Evolutionary conservation across 2,329 filamentous ascomycete species (phyloP), one percentile per base, ranked within the genome.

Genomic region (Xylariomycetidae sp.): DNA sequence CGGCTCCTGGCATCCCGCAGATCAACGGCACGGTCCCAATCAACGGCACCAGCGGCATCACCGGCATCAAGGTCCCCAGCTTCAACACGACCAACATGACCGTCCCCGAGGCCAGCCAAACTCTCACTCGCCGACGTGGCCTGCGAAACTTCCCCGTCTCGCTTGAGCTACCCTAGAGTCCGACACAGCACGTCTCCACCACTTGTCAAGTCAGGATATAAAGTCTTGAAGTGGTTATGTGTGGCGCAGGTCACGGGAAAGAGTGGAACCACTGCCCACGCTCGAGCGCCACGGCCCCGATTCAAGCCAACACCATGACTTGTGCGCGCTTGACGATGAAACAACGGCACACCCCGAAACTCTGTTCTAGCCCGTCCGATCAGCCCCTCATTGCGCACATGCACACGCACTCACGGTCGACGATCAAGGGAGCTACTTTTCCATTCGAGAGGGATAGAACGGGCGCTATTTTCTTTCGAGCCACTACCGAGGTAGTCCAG

Each of bases 1-100:
- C n/a, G n/a, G n/a, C n/a, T n/a, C n/a, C n/a, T n/a, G n/a, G n/a
- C n/a, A n/a, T 31, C 38, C 31, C 44, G 17, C 40, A 31, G 35
- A 16, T 29, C 32, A 46, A 47, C 37, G 43, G 43, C 25, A 47
- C 44, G 6, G 23, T n/a, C 15, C 31, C 37, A 10, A 34, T 19
- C 16, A 39, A 38, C 23, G 34, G 44, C 5, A 25, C 37, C 17
- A 24, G 28, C 31, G 25, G 37, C 18, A 18, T 32, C 16, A 26
- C n/a, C 18, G 12, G 12, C 16, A 29, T 19, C 28, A 28, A 16
- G 20, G 19, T 23, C 29, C 28, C 32, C 32, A 32, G 28, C 22
- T 17, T 17, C 19, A 32, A 32, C 29, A 24, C 26, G 19, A 19
- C 34, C 15, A 19, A 27, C 25, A 19, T 15, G 14, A 35, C 24